Conservation (phyloP, 2,329 filamentous ascomycete species). For the Ceratocystis harringtonii region DNA sequence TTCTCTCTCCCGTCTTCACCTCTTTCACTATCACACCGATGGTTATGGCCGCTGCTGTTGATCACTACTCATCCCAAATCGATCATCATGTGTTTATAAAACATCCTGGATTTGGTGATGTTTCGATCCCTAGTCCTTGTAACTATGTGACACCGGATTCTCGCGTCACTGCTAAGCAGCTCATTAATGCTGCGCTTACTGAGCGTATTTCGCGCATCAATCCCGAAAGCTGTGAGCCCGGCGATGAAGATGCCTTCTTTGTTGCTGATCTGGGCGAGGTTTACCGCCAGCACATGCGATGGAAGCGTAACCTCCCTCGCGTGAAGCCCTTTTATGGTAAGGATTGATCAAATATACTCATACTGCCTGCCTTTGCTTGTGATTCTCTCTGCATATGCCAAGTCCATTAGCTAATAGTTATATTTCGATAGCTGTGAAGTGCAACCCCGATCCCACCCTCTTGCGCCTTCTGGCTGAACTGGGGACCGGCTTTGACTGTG, state of each 20-base stretch:
- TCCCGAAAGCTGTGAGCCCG: constrained; percentile 72
- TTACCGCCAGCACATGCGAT: constrained; percentile 95
- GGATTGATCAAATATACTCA: constrained; percentile 20
- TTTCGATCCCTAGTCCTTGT: neutral
- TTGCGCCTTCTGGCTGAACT: constrained; percentile 74
- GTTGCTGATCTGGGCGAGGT: constrained; percentile 96
- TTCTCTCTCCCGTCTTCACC: constrained; percentile 9
- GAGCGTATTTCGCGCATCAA: constrained; percentile 72
- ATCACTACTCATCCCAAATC: constrained; percentile 36
- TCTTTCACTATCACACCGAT: constrained; percentile 28
- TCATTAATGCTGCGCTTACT: constrained; percentile 79
- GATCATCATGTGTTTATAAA: constrained; percentile 37
- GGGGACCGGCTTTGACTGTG: constrained; percentile 94
- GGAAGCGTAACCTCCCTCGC: constrained; percentile 85
- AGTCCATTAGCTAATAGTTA: neutral
- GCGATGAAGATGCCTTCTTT: constrained; percentile 96
- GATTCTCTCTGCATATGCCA: neutral
- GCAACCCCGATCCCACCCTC: constrained; percentile 86
- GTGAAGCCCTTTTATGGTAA: constrained; percentile 93
- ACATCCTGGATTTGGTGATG: constrained; percentile 26
- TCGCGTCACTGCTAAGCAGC: constrained; percentile 45
- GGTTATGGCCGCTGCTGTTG: constrained; percentile 50
- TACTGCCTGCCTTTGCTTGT: neutral
- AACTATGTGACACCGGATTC: constrained; percentile 18
- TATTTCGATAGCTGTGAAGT: constrained; percentile 66